These are phyloP conservation scores for Populus nigra DNA, from an alignment of 345 rosid genomes.

Conservation along the genomic window DNA sequence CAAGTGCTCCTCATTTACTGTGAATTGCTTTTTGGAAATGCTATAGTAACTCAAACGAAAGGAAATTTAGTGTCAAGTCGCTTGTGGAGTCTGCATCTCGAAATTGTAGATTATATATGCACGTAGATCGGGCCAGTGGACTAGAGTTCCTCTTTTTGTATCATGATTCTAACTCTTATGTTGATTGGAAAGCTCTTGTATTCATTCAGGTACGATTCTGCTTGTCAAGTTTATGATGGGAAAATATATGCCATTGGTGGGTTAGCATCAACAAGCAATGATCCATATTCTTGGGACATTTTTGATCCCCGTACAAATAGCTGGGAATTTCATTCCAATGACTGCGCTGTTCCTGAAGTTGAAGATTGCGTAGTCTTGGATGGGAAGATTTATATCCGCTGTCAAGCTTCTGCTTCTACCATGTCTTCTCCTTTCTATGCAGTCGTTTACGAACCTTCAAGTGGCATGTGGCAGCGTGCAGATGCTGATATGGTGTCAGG, in stretches of 20 bases:
- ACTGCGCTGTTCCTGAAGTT: constrained; percentile 45
- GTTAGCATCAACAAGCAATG: constrained; percentile 40
- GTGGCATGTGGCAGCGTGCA: constrained; percentile 55
- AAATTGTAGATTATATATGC: background rate
- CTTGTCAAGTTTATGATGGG: constrained; percentile 58
- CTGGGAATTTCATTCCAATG: constrained; percentile 42
- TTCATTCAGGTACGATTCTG: constrained; percentile 69
- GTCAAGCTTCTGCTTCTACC: constrained; percentile 29
- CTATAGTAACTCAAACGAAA: background rate
- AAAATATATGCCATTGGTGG: constrained; percentile 76
- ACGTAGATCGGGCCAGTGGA: background rate
- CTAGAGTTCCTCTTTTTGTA: background rate
- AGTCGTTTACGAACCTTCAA: constrained; percentile 46
- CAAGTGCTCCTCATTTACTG: background rate
- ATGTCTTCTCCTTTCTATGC: constrained; percentile 35
- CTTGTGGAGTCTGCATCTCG: background rate
- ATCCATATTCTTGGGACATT: constrained; percentile 60
- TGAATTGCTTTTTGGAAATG: background rate
- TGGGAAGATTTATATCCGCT: constrained; percentile 56
- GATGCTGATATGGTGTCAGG: constrained; percentile 66
- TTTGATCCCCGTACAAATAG: constrained; percentile 48
- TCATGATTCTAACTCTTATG: background rate
- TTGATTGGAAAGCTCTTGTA: background rate
- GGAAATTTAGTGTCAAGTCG: too few species aligned
- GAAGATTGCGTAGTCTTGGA: constrained; percentile 70